phyloP scores from a whole-genome alignment of 768 basidiomycete genomes.

The Xerocomus potaroensis region DNA sequence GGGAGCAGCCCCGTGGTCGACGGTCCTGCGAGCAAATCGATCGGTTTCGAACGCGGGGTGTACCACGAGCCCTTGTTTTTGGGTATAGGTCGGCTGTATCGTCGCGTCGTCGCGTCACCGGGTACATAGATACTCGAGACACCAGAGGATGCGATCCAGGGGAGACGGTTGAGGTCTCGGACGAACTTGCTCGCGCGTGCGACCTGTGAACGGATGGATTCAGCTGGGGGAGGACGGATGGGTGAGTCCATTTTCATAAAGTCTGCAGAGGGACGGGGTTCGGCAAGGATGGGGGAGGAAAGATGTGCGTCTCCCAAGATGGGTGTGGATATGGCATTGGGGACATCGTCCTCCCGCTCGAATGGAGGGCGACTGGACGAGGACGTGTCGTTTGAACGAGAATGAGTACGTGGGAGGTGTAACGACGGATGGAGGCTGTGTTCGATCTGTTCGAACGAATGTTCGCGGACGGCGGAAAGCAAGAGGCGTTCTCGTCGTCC shows the following conservation, averaged over 20 bases:
- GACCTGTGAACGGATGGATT: slow-evolving; percentile 34
- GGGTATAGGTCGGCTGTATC: slow-evolving; percentile 26
- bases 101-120: slow-evolving; percentile 28
- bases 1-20: slow-evolving; percentile 30
- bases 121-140: slow-evolving; percentile 48
- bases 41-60: slow-evolving; percentile 21
- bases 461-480: slow-evolving; percentile 24
- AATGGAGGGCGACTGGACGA: slow-evolving; percentile 24
- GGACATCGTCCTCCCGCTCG: slow-evolving; percentile 19
- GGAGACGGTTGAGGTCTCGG: slow-evolving; percentile 37
- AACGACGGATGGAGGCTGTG: slow-evolving; percentile 10
- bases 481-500: slow-evolving; percentile 23
- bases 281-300: slow-evolving; percentile 37
- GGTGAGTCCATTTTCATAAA: slow-evolving; percentile 48
- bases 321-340: slow-evolving; percentile 29
- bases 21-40: slow-evolving; percentile 31
- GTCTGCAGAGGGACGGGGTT: slow-evolving; percentile 41
- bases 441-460: slow-evolving; percentile 21
- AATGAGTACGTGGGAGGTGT: slow-evolving; percentile 11
- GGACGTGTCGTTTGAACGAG: slow-evolving; percentile 20
- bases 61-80: slow-evolving; percentile 31
- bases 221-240: slow-evolving; percentile 36
- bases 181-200: slow-evolving; percentile 35
- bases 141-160: slow-evolving; percentile 44
- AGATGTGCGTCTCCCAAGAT: slow-evolving; percentile 24